phyloP scores from a whole-genome alignment of 1,139 yeast species.

The Sugiyamaella grinbergsii region DNA sequence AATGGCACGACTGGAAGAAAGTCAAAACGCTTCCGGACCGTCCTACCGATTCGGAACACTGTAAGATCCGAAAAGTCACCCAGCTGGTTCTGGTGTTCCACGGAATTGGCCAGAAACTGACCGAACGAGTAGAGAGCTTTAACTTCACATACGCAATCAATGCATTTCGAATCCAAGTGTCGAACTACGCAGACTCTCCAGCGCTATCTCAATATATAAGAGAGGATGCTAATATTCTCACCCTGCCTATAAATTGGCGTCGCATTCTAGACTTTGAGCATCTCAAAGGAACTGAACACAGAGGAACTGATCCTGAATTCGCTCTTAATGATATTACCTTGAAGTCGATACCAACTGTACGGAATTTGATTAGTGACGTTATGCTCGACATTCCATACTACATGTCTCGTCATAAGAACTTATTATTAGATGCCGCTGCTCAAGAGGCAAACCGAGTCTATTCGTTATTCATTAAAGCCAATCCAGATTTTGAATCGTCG shows the following conservation, averaged over 20 bases:
- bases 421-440: slow-evolving; percentile 66
- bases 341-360: slow-evolving; percentile 74
- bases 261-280: slow-evolving; percentile 41
- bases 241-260: slow-evolving; percentile 49
- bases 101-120: slow-evolving; percentile 91
- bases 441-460: slow-evolving; percentile 72
- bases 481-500: slow-evolving; percentile 59
- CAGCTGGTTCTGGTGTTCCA: slow-evolving; percentile 84
- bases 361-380: slow-evolving; percentile 83
- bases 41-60: slow-evolving; percentile 36
- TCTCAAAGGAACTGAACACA: slow-evolving; percentile 29
- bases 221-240: slow-evolving; percentile 35
- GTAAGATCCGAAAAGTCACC: slow-evolving; percentile 35
- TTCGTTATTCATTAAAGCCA: slow-evolving; percentile 56
- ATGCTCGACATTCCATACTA: slow-evolving; percentile 83
- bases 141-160: slow-evolving; percentile 88
- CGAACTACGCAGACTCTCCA: slow-evolving; percentile 36
- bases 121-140: slow-evolving; percentile 74
- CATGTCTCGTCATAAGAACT: slow-evolving; percentile 68
- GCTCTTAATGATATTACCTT: slow-evolving; percentile 71
- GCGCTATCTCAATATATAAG: slow-evolving; percentile 35
- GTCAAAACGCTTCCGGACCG: slow-evolving; percentile 37
- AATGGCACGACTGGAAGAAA: slow-evolving; percentile 39
- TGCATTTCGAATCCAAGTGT: slow-evolving; percentile 53
- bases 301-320: slow-evolving; percentile 46